Evolutionary conservation across 1,139 yeast genomes (phyloP).

Genomic region (Maudiozyma humilis): DNA sequence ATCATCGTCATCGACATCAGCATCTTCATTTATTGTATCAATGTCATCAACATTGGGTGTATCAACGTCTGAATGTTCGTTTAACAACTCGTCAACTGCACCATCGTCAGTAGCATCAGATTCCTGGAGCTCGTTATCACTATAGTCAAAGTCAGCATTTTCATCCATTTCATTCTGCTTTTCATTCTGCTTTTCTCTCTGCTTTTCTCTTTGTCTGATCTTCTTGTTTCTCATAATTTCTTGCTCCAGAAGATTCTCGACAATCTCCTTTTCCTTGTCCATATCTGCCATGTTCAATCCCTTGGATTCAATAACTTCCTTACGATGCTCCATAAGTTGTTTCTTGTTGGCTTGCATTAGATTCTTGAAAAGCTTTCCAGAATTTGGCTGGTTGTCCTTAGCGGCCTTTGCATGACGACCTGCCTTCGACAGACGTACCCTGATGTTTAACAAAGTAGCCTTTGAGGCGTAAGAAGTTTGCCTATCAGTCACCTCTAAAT

Average conservation of each 20-base stretch:
- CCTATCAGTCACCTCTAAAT: constrained; percentile 3
- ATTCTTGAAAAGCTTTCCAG: constrained; percentile 22
- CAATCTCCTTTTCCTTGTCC: constrained; percentile 30
- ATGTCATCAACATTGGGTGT: background rate
- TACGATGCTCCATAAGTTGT: constrained; percentile 30
- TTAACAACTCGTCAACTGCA: constrained; percentile 11
- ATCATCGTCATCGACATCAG: background rate
- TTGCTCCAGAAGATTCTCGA: constrained; percentile 49
- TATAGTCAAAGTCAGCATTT: constrained; percentile 31
- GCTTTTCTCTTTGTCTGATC: constrained; percentile 44
- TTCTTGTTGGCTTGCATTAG: constrained; percentile 29
- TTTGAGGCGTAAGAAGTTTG: constrained; percentile 24
- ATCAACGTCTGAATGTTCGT: constrained; percentile 5
- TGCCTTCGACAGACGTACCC: constrained; percentile 31
- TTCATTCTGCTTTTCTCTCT: constrained; percentile 30
- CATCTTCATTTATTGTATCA: background rate
- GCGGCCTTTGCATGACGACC: constrained; percentile 9
- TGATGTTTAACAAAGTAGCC: constrained; percentile 32
- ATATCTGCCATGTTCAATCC: constrained; percentile 27
- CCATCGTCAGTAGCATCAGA: constrained; percentile 14
- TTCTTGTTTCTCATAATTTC: constrained; percentile 50
- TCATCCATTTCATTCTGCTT: constrained; percentile 14
- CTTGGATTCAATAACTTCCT: constrained; percentile 20
- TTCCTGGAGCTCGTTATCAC: constrained; percentile 25
- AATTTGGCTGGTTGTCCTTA: constrained; percentile 15